phyloP scores from a whole-genome alignment of 176 grass and related monocot species.

The Musa itinerans region DNA sequence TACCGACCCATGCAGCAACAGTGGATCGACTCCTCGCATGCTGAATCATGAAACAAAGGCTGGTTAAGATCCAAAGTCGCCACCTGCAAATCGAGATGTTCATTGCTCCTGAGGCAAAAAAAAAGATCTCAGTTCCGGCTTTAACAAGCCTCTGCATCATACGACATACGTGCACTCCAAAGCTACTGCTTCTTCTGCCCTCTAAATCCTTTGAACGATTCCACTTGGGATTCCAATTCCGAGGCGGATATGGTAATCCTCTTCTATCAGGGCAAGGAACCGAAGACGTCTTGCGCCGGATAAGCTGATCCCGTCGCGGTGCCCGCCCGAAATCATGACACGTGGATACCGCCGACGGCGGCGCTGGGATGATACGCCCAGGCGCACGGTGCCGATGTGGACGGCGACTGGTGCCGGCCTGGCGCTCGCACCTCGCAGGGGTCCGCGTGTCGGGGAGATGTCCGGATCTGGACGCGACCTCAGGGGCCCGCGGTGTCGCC shows the following conservation, averaged over 20 bases:
- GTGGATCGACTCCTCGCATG: no score
- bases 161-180: slow-evolving; percentile 4
- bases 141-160: background rate
- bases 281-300: background rate
- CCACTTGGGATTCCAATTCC: background rate
- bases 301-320: no score
- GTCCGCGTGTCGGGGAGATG: slow-evolving; percentile 40
- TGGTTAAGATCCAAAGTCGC: no score
- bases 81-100: no score
- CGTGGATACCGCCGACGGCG: background rate
- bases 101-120: no score
- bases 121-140: no score
- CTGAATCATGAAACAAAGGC: no score
- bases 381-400: background rate
- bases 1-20: no score
- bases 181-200: background rate
- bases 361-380: background rate
- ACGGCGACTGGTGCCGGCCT: slow-evolving; percentile 23
- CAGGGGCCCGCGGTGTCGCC: slow-evolving; percentile 34
- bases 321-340: background rate
- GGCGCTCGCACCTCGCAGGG: slow-evolving; percentile 13
- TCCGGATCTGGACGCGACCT: slow-evolving; percentile 37
- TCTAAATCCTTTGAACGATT: background rate
- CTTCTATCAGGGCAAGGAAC: background rate
- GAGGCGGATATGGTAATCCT: background rate